These are phyloP conservation scores for Dimargaris verticillata DNA, from an alignment of 192 early-diverging fungal species.

Conservation along the genomic window DNA sequence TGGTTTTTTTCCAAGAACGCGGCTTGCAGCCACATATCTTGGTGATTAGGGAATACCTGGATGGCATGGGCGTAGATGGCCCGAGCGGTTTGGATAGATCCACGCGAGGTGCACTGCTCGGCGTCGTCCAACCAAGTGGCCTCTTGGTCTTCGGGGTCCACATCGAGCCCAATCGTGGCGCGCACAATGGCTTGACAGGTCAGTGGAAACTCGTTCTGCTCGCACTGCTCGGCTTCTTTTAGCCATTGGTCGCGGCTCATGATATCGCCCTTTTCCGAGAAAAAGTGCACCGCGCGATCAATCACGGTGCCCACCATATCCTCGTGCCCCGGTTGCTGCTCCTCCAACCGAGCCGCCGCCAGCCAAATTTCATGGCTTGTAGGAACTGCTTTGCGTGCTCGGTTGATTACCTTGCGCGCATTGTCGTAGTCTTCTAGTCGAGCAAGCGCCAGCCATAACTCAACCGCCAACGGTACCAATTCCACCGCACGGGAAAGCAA, in stretches of 20 bases:
- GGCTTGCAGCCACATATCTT: slow-evolving; percentile 70
- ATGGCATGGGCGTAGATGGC: slow-evolving; percentile 75
- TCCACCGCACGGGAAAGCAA: slow-evolving; percentile 87
- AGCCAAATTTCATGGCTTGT: slow-evolving; percentile 93
- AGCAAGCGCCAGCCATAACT: slow-evolving; percentile 92
- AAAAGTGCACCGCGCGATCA: slow-evolving; percentile 42
- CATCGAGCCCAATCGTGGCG: slow-evolving; percentile 57
- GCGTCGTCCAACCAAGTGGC: slow-evolving; percentile 83
- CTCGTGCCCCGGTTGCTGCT: slow-evolving; percentile 47
- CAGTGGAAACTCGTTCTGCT: slow-evolving; percentile 53
- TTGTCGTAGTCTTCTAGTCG: slow-evolving; percentile 77
- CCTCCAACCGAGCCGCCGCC: slow-evolving; percentile 78
- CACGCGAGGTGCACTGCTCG: slow-evolving; percentile 43
- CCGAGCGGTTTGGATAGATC: slow-evolving; percentile 59
- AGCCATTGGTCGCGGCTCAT: slow-evolving; percentile 81
- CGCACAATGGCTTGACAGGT: slow-evolving; percentile 75
- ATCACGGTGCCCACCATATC: slow-evolving; percentile 54
- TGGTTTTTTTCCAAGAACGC: slow-evolving; percentile 77
- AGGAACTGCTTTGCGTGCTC: slow-evolving; percentile 66
- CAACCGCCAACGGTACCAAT: slow-evolving; percentile 72
- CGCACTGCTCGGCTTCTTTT: slow-evolving; percentile 65
- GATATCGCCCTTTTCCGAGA: slow-evolving; percentile 44
- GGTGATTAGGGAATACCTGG: slow-evolving; percentile 52
- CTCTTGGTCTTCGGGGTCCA: slow-evolving; percentile 63
- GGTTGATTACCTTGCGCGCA: slow-evolving; percentile 80